A percentile compares a stretch with the other conserved stretches of the same genome.
These are phyloP conservation scores for Colletotrichum sp. DNA, from an alignment of 2,329 filamentous ascomycete species.

Conservation along the genomic window DNA sequence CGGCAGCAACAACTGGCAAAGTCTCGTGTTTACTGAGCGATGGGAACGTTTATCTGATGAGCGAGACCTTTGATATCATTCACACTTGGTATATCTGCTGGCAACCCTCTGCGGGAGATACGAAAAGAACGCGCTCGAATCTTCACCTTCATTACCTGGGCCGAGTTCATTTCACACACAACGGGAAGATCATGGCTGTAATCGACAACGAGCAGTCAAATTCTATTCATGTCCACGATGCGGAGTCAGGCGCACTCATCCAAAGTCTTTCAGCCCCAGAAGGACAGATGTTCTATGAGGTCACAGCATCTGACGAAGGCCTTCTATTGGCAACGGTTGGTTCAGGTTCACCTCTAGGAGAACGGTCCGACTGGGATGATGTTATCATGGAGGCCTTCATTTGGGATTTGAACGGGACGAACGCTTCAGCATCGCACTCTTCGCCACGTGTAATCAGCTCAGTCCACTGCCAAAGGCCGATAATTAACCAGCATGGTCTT, in stretches of 20 bases:
- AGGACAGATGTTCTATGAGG: not conserved
- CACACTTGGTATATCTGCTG: not conserved
- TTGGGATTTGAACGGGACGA: not conserved
- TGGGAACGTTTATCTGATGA: not conserved
- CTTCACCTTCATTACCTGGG: too few relatives aligned
- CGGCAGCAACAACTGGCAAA: not conserved
- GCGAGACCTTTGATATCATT: not conserved
- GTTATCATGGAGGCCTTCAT: not conserved
- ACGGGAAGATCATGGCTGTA: not conserved
- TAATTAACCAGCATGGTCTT: not conserved
- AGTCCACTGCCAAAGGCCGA: not conserved
- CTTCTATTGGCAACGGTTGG: not conserved
- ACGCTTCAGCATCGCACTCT: not conserved
- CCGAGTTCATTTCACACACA: not conserved
- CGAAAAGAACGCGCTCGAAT: too few relatives aligned
- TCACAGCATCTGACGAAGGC: not conserved
- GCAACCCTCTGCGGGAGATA: too few relatives aligned
- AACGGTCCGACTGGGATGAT: rapidly evolving
- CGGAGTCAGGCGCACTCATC: not conserved
- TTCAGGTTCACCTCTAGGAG: not conserved
- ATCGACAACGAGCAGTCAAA: not conserved
- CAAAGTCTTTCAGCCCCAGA: not conserved
- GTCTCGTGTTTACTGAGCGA: rapidly evolving
- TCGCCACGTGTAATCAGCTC: not conserved
- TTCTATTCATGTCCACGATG: not conserved